Conservation (phyloP, 129 eudicot genomes). For the Flaveria linearis region DNA sequence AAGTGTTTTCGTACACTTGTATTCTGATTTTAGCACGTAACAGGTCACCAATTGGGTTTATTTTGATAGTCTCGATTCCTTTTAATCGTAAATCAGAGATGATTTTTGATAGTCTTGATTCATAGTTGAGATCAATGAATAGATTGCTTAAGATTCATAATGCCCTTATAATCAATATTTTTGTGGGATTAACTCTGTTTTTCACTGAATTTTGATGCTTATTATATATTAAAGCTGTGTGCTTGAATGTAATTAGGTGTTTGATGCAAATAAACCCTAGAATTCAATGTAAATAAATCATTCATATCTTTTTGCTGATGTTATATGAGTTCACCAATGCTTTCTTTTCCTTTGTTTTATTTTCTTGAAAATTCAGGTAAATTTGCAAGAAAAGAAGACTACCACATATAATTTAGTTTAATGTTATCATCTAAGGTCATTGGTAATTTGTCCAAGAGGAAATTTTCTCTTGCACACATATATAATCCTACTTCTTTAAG, state of each 20-base stretch:
- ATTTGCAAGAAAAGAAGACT: constrained; percentile 6
- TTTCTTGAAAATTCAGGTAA: constrained; percentile 16
- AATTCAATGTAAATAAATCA: no score
- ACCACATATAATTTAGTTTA: not conserved
- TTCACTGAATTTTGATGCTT: not conserved
- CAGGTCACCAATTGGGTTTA: not conserved
- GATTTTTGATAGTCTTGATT: not conserved
- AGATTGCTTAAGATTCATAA: no score
- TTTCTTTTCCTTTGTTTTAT: not conserved
- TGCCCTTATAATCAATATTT: no score
- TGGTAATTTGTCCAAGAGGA: constrained; percentile 25
- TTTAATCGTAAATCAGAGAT: not conserved
- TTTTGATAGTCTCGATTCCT: not conserved
- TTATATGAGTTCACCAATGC: no score
- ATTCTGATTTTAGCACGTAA: not conserved
- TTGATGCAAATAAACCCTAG: not conserved
- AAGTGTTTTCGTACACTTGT: not conserved
- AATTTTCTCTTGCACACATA: constrained; percentile 2
- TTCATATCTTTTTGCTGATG: no score
- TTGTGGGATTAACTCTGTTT: not conserved
- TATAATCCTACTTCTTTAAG: constrained; percentile 19
- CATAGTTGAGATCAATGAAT: not conserved
- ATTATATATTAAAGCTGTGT: not conserved
- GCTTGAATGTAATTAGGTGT: not conserved
- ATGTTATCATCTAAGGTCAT: constrained; percentile 42